Evolutionary conservation across 306 rosid genomes (phyloP).

Genomic region (Sesbania bispinosa): DNA sequence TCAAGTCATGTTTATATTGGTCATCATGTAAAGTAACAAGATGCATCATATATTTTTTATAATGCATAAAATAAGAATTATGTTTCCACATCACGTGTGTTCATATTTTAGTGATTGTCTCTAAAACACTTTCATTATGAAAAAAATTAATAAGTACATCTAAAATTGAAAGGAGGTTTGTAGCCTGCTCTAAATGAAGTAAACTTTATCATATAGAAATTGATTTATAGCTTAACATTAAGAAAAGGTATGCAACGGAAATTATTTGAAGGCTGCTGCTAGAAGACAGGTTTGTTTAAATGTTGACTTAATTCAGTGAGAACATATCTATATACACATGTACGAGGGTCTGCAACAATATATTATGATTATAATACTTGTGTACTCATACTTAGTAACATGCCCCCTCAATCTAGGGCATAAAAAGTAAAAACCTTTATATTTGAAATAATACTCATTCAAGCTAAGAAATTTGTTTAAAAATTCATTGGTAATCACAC

Average conservation of each 20-base stretch:
- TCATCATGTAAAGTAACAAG: background rate
- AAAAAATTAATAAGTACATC: background rate
- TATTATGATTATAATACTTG: background rate
- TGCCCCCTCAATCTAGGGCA: too few relatives aligned
- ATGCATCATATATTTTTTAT: background rate
- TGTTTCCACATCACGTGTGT: conserved; percentile 6
- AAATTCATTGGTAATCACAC: too few relatives aligned
- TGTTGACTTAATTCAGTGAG: background rate
- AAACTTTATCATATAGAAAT: background rate
- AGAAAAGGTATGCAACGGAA: background rate
- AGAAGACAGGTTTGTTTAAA: background rate
- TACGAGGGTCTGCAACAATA: background rate
- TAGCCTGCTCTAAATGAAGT: too few relatives aligned
- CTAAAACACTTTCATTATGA: background rate
- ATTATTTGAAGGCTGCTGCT: background rate
- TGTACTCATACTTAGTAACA: too few relatives aligned
- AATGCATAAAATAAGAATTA: background rate
- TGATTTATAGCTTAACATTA: background rate
- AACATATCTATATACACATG: background rate
- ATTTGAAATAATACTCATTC: too few relatives aligned
- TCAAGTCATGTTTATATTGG: conserved; percentile 12
- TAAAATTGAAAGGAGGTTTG: background rate
- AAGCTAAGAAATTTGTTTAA: too few relatives aligned
- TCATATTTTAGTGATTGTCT: background rate
- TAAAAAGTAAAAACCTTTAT: too few relatives aligned